Conservation (phyloP, 331 rosid genomes). For the Stylosanthes scabra region DNA sequence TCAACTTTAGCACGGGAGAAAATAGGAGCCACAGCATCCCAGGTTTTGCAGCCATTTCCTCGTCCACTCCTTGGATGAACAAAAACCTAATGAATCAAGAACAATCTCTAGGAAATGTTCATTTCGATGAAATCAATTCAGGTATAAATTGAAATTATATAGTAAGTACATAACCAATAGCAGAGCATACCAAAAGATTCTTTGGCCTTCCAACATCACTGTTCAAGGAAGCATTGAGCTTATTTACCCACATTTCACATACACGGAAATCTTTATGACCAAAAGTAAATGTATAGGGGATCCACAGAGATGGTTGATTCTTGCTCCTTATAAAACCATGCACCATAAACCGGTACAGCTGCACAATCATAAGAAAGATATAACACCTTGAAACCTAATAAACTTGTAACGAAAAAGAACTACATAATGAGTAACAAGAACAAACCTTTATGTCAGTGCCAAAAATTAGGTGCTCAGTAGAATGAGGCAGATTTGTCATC, state of each 20-base stretch:
- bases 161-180: constrained; percentile 33
- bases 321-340: constrained; percentile 71
- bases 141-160: constrained; percentile 31
- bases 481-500: constrained; percentile 50
- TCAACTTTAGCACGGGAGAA: constrained; percentile 78
- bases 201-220: constrained; percentile 72
- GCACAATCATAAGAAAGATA: constrained; percentile 46
- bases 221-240: constrained; percentile 55
- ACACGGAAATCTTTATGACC: constrained; percentile 62
- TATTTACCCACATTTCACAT: constrained; percentile 83
- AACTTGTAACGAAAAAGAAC: constrained; percentile 23
- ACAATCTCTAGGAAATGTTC: constrained; percentile 53
- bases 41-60: constrained; percentile 74
- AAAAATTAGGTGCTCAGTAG: constrained; percentile 49
- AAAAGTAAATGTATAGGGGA: constrained; percentile 67
- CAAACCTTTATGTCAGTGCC: constrained; percentile 66
- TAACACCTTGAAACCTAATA: constrained; percentile 21
- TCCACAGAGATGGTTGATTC: constrained; percentile 61
- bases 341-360: constrained; percentile 75
- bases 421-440: constrained; percentile 33
- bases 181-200: constrained; percentile 80
- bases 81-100: constrained; percentile 80
- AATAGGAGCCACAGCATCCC: constrained; percentile 89
- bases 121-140: constrained; percentile 50
- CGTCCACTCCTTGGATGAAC: constrained; percentile 97